Percentiles rank a stretch among this genome's conserved stretches.
These are phyloP conservation scores for Strigomonas culicis DNA, from an alignment of 208 protist species.

Conservation along the genomic window DNA sequence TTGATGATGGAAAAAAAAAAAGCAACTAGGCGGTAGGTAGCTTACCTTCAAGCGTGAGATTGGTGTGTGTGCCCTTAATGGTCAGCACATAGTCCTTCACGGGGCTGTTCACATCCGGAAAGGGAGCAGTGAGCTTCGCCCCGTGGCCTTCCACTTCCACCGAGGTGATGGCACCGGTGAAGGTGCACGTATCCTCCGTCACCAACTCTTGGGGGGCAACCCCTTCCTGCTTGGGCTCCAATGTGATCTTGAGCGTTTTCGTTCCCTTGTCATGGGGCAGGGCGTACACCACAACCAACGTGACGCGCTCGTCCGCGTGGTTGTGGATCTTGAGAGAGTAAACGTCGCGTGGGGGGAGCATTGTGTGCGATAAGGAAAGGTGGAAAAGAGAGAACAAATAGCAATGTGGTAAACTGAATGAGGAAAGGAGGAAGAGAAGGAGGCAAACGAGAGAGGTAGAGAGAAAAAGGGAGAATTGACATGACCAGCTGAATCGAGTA, in stretches of 20 bases:
- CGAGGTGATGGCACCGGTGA: constrained; percentile 28
- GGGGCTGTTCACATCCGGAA: constrained; percentile 34
- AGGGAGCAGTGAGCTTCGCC: constrained; percentile 26
- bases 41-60: background rate
- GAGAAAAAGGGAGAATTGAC: background rate
- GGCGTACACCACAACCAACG: constrained; percentile 37
- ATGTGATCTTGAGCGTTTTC: constrained; percentile 10
- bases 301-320: constrained; percentile 21
- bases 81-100: constrained; percentile 41
- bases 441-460: background rate
- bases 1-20: background rate
- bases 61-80: constrained; percentile 20
- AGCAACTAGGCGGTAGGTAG: background rate
- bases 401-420: background rate
- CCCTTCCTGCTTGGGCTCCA: background rate
- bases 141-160: constrained; percentile 30
- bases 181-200: background rate
- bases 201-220: background rate
- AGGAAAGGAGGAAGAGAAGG: constrained; percentile 1
- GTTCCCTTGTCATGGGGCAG: constrained; percentile 20
- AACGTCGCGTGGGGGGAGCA: constrained; percentile 61
- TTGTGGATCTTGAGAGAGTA: constrained; percentile 65
- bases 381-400: background rate
- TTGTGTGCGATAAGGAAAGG: constrained; percentile 15
- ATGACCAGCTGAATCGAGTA: background rate